Percentiles rank a stretch among this genome's conserved stretches.
These are phyloP conservation scores for Cucurbita maxima DNA, from an alignment of 306 rosid species.

Conservation along the genomic window DNA sequence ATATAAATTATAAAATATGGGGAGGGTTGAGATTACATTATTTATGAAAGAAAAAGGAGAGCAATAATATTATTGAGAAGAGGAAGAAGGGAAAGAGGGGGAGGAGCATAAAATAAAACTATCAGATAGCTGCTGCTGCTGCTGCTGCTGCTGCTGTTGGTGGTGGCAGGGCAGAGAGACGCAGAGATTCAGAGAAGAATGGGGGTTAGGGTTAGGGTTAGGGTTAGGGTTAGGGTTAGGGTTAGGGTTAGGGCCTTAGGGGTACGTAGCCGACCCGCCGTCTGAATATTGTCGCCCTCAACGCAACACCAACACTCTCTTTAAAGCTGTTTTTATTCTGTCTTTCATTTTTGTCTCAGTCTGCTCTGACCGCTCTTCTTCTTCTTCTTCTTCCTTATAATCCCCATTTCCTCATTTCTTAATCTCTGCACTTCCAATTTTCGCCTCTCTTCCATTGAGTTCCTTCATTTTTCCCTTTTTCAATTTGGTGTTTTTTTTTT, in stretches of 20 bases:
- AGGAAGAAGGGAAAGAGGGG: not conserved
- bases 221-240: not conserved
- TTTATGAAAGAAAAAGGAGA: not conserved
- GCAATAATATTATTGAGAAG: not conserved
- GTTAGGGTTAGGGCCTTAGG: not conserved
- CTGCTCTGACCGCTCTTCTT: not conserved
- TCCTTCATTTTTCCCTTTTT: no score
- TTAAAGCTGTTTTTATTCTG: slow-evolving; percentile 56
- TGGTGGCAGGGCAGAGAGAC: not conserved
- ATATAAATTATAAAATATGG: no score
- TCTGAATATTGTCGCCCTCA: slow-evolving; percentile 61
- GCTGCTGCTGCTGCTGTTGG: not conserved
- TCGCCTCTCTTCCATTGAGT: not conserved
- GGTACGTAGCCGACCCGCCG: slow-evolving; percentile 15
- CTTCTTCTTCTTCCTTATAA: slow-evolving; percentile 16
- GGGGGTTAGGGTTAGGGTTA: not conserved
- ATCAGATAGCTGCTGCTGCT: not conserved
- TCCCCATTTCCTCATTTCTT: not conserved
- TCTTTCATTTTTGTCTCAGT: slow-evolving; percentile 24
- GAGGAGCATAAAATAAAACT: not conserved
- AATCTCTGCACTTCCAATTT: not conserved
- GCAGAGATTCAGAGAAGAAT: not conserved
- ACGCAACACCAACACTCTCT: slow-evolving; percentile 24
- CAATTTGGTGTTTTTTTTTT: no score
- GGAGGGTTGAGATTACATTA: not conserved